These are phyloP conservation scores for Sarocladium brachiariae DNA, from an alignment of 2,329 filamentous ascomycete genomes.

Conservation along the genomic window DNA sequence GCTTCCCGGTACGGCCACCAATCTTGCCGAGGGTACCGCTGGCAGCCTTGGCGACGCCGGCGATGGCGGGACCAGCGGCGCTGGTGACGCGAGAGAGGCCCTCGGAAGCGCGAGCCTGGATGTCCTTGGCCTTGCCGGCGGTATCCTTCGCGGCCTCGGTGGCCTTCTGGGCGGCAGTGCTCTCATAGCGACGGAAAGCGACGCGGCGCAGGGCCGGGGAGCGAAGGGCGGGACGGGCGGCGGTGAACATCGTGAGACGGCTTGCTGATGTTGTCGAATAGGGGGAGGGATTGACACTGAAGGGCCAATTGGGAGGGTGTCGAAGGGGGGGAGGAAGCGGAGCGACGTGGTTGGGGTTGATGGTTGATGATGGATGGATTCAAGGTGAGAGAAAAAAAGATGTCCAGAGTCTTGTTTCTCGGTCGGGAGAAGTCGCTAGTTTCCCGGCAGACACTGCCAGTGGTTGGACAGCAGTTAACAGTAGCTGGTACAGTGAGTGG, in stretches of 20 bases:
- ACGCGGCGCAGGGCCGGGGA: constrained; percentile 35
- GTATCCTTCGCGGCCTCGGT: constrained; percentile 34
- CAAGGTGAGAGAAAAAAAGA: constrained; percentile 10
- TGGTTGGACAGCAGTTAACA: background rate
- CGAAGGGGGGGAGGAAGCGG: background rate
- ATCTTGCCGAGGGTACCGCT: constrained; percentile 63
- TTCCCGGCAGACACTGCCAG: too few relatives aligned
- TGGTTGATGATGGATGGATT: constrained; percentile 2
- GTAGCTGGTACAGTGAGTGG: background rate
- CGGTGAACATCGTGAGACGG: constrained; percentile 14
- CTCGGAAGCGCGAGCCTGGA: constrained; percentile 63
- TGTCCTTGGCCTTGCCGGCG: constrained; percentile 37
- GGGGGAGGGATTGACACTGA: background rate
- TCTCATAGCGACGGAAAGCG: constrained; percentile 54
- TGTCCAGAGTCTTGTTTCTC: background rate
- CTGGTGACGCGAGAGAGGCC: constrained; percentile 76
- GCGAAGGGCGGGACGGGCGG: constrained; percentile 39
- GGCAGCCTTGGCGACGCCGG: constrained; percentile 62
- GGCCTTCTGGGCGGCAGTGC: constrained; percentile 43
- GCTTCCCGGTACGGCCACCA: constrained; percentile 74
- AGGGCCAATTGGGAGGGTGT: too few relatives aligned
- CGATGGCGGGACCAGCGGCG: constrained; percentile 71
- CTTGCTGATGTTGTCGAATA: too few relatives aligned
- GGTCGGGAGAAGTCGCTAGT: constrained; percentile 8
- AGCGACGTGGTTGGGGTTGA: background rate